A percentile compares a stretch with the other conserved stretches of the same genome.
Evolutionary conservation across 192 early-diverging fungal genomes (phyloP).

Genomic region (Coemansia asiatica): DNA sequence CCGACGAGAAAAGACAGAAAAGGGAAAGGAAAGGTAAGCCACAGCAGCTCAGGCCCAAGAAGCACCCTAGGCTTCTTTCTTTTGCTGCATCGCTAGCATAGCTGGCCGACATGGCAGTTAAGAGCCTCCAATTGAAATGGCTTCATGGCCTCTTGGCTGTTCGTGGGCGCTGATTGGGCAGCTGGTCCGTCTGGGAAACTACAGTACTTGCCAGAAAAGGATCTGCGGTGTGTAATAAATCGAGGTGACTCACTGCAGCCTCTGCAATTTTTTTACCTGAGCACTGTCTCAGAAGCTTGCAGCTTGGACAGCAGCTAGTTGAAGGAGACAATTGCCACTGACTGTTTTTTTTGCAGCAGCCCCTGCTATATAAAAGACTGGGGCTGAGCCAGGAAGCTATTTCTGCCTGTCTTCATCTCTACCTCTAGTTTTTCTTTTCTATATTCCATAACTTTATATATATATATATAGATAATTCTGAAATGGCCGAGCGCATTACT

Average conservation of each 20-base stretch:
- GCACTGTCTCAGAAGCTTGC: neutral
- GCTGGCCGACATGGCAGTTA: neutral
- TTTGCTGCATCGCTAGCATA: too few species aligned
- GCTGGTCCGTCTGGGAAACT: neutral
- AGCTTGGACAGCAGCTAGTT: neutral
- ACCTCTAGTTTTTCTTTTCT: too few species aligned
- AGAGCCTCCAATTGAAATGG: neutral
- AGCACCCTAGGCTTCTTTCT: too few species aligned
- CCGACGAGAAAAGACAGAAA: neutral
- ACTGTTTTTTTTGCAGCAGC: too few species aligned
- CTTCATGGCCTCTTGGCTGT: neutral
- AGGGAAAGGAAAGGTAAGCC: too few species aligned
- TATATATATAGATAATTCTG: neutral
- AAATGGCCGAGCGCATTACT: constrained; percentile 41
- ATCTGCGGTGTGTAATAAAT: neutral
- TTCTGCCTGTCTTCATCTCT: too few species aligned
- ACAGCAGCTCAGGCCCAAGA: too few species aligned
- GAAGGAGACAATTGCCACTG: too few species aligned
- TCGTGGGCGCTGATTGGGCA: neutral
- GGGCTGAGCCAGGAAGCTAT: too few species aligned
- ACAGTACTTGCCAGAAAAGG: neutral
- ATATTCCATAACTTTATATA: too few species aligned
- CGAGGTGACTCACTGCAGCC: neutral
- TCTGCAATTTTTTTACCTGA: neutral
- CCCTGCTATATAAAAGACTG: too few species aligned